Evolutionary conservation across 179 eudicot genomes (phyloP).

Genomic region (Spinacia oleracea): DNA sequence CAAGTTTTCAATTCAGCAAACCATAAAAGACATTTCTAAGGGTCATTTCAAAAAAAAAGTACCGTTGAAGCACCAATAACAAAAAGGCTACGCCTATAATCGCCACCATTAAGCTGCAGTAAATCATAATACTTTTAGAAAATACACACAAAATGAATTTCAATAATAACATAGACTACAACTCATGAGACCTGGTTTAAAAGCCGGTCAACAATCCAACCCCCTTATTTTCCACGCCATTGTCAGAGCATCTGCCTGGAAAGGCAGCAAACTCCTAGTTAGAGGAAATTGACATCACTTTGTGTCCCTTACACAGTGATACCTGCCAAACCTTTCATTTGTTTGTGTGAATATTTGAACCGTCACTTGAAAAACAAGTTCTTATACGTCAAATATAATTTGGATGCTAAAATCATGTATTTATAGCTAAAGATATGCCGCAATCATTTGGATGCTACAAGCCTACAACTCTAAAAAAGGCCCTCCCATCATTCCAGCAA

Average conservation of each 20-base stretch:
- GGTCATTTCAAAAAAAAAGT: neutral
- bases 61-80: constrained; percentile 97
- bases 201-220: constrained; percentile 76
- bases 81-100: constrained; percentile 68
- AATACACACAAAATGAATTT: neutral
- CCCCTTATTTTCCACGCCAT: constrained; percentile 85
- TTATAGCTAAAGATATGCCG: too few relatives aligned
- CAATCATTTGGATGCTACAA: too few relatives aligned
- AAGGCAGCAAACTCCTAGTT: constrained; percentile 3
- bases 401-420: too few relatives aligned
- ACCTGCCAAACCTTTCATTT: neutral
- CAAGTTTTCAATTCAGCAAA: neutral
- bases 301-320: neutral
- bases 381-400: neutral
- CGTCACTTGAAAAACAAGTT: neutral
- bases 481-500: too few relatives aligned
- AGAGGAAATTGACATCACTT: neutral
- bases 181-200: constrained; percentile 61
- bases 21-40: neutral
- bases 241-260: constrained; percentile 84
- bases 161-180: neutral
- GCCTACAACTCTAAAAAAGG: too few relatives aligned
- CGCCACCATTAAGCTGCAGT: constrained; percentile 87
- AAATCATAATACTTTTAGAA: constrained; percentile 15
- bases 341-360: neutral